Evolutionary conservation across 306 rosid species (phyloP), one percentile per base, ranked within the genome.

Genomic region (Prunus dulcis): DNA sequence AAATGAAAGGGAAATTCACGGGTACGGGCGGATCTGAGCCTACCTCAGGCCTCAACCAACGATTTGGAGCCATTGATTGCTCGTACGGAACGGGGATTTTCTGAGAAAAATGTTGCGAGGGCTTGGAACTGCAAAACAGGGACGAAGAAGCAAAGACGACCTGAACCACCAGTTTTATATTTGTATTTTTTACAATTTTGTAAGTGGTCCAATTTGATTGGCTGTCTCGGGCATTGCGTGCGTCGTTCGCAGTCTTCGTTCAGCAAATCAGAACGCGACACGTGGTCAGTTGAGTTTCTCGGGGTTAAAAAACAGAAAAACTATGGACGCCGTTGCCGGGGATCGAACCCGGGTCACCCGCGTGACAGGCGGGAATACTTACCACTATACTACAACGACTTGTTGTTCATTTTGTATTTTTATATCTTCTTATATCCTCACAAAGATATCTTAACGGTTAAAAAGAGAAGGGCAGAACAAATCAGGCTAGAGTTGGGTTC

Each of bases 11-110:
- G 51, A 15, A 45, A 76, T 19, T 11, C 22, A 65, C 51, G 1
- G 20, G 30, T 4, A 43, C 71, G 34, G 49, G 66, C 23, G 22
- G 83, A 86, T 83, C 85, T 30, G 22, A 65, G 28, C 60, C 25
- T 57, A 88, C 97, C 94, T 91, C 97, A 7, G 92, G 94, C 83
- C 96, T 93, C 72, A 93, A 73, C 98, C 98, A 93, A 30, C 87
- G 87, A 79, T 66, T 89, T 9, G 86, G 71, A 80, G 85, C 84
- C 91, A 88, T 81, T 38, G 82, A 34, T 76, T 25, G 55, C 32
- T 27, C 30, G 53, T 49, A 13, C 49, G 8, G 78, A 4, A 22
- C 46, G 56, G 73, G 22, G 41, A 76, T 50, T 38, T 20, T 19
- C 57, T 69, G 64, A 58, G 52, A 64, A 28, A 17, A 58, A 8